A percentile compares a stretch with the other conserved stretches of the same genome.
Evolutionary conservation across 2,329 filamentous ascomycete species (phyloP).

Genomic region (Neonectria neomacrospora): DNA sequence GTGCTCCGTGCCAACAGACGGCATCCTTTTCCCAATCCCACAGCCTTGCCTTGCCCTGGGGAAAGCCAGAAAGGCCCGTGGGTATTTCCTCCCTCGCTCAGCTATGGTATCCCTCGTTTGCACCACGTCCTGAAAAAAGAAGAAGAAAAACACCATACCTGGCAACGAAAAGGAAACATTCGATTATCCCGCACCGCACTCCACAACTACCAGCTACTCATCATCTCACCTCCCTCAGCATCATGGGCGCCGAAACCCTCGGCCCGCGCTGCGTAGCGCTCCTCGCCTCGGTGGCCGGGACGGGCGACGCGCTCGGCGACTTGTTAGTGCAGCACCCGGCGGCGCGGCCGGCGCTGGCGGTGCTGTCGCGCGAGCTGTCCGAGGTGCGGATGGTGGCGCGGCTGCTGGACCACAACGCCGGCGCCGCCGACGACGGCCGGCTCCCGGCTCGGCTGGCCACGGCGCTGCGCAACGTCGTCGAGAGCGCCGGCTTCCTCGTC

Average conservation of each 20-base stretch:
- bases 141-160: neutral
- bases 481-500: constrained; percentile 31
- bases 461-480: constrained; percentile 34
- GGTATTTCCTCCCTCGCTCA: neutral
- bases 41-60: neutral
- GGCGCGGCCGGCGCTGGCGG: constrained; percentile 39
- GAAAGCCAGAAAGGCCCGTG: neutral
- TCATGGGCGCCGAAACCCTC: constrained; percentile 20
- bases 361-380: constrained; percentile 43
- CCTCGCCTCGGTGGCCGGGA: constrained; percentile 32
- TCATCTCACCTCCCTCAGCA: neutral
- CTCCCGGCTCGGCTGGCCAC: constrained; percentile 28
- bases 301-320: constrained; percentile 37
- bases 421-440: constrained; percentile 29
- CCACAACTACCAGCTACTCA: constrained; percentile 3
- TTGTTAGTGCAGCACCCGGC: constrained; percentile 41
- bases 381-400: constrained; percentile 43
- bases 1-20: constrained; percentile 3
- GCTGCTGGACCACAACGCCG: constrained; percentile 40
- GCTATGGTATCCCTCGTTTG: neutral
- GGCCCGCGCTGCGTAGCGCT: constrained; percentile 37
- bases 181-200: neutral
- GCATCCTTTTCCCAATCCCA: neutral
- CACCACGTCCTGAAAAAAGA: neutral
- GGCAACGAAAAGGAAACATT: too few species aligned